Evolutionary conservation across 2,329 filamentous ascomycete genomes (phyloP).

Genomic region (Calonectria pseudoturangicola): DNA sequence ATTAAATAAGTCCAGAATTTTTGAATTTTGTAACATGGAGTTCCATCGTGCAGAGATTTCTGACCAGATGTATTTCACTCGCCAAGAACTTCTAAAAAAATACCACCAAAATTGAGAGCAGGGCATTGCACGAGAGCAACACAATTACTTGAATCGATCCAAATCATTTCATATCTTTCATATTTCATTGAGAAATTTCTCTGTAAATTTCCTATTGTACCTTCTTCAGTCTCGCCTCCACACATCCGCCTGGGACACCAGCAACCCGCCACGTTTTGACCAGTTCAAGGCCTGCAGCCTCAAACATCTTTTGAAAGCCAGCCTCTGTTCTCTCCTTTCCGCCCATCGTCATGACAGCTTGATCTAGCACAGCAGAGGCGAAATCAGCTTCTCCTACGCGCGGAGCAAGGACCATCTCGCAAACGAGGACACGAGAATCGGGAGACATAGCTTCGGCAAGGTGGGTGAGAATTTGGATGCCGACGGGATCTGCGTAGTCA

Average conservation of each 20-base stretch:
- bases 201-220: no score
- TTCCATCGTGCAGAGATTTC: neutral
- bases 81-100: no score
- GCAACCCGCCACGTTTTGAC: constrained; percentile 52
- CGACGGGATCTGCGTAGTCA: constrained; percentile 56
- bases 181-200: no score
- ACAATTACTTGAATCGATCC: neutral
- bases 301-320: constrained; percentile 56
- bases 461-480: constrained; percentile 54
- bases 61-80: no score
- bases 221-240: constrained; percentile 50
- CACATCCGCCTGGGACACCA: constrained; percentile 52
- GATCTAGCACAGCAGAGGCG: constrained; percentile 56
- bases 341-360: constrained; percentile 59
- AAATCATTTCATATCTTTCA: neutral
- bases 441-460: constrained; percentile 55
- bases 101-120: no score
- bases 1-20: no score
- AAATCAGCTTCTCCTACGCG: constrained; percentile 57
- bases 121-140: neutral
- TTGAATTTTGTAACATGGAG: no score
- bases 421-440: constrained; percentile 56
- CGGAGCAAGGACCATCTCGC: constrained; percentile 57
- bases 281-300: constrained; percentile 56
- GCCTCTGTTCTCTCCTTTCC: constrained; percentile 58